phyloP scores from a whole-genome alignment of 805 yeast species.

The Candida arabinofermentans region DNA sequence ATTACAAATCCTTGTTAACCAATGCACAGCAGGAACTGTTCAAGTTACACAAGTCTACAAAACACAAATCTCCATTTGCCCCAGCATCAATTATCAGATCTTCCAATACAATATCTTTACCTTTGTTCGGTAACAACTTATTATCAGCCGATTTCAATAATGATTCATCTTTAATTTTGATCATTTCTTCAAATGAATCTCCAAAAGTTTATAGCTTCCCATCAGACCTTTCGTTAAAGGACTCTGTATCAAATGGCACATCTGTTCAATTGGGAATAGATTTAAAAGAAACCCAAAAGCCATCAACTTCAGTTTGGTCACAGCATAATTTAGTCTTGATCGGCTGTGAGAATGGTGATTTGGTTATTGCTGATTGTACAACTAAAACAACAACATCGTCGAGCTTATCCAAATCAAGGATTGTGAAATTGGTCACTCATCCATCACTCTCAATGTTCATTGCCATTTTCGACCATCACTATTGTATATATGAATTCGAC shows the following conservation, averaged over 20 bases:
- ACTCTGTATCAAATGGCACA: neutral
- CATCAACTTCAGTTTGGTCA: neutral
- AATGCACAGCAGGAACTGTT: constrained; percentile 18
- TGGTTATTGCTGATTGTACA: neutral
- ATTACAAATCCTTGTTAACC: constrained; percentile 3
- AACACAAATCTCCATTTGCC: constrained; percentile 12
- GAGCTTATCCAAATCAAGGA: too few relatives aligned
- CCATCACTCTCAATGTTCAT: neutral
- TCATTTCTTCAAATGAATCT: neutral
- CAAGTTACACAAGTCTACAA: constrained; percentile 18
- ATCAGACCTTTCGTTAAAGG: neutral
- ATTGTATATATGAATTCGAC: neutral
- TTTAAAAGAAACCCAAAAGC: neutral
- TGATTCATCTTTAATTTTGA: neutral
- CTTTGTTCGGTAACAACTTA: too few relatives aligned
- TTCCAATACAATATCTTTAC: too few relatives aligned
- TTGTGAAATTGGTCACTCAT: neutral
- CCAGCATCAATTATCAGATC: neutral
- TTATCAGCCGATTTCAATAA: neutral
- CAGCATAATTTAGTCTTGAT: neutral
- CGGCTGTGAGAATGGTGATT: constrained; percentile 1
- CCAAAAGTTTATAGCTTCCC: neutral
- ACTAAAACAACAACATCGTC: neutral
- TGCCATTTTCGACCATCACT: neutral
- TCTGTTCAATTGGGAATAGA: neutral